Conservation (phyloP, 495 filamentous ascomycete genomes). For the Talaromyces stipitatus region DNA sequence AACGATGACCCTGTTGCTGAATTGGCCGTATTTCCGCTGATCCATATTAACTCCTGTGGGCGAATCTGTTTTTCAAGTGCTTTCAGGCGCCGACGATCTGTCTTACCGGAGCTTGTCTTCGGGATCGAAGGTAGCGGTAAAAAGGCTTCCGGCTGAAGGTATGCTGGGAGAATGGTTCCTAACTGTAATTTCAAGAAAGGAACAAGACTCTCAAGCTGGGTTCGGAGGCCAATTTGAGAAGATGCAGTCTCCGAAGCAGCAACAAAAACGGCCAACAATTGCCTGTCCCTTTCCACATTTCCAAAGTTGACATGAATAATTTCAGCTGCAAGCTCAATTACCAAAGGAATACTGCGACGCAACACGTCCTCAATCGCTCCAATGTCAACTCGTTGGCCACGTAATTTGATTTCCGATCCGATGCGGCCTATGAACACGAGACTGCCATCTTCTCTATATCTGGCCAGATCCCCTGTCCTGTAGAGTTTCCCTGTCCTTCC, state of each 20-base stretch:
- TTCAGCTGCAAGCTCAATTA: conserved; percentile 3
- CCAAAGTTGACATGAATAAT: not conserved
- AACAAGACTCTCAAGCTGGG: not conserved
- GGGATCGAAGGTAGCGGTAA: not conserved
- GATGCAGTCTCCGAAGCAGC: not conserved
- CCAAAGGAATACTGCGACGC: not conserved
- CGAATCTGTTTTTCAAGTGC: conserved; percentile 19
- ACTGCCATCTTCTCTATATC: conserved; percentile 35
- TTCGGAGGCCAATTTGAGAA: too few species aligned
- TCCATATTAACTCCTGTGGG: conserved; percentile 29
- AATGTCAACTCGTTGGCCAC: conserved; percentile 46
- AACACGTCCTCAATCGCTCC: conserved; percentile 45
- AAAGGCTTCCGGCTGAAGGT: not conserved
- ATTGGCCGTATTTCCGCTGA: conserved; percentile 39
- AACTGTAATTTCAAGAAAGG: not conserved
- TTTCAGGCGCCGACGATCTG: conserved; percentile 39
- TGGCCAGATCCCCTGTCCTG: conserved; percentile 47
- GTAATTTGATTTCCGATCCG: conserved; percentile 47
- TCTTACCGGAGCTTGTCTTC: conserved; percentile 42
- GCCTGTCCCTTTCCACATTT: not conserved
- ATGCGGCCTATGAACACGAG: conserved; percentile 42
- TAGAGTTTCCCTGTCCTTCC: conserved; percentile 36
- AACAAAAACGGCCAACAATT: not conserved
- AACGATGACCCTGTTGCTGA: not conserved
- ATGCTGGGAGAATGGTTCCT: not conserved